Evolutionary conservation across 805 yeast species (phyloP), one percentile per base, ranked within the genome.

Genomic region (Candida rishiriensis): DNA sequence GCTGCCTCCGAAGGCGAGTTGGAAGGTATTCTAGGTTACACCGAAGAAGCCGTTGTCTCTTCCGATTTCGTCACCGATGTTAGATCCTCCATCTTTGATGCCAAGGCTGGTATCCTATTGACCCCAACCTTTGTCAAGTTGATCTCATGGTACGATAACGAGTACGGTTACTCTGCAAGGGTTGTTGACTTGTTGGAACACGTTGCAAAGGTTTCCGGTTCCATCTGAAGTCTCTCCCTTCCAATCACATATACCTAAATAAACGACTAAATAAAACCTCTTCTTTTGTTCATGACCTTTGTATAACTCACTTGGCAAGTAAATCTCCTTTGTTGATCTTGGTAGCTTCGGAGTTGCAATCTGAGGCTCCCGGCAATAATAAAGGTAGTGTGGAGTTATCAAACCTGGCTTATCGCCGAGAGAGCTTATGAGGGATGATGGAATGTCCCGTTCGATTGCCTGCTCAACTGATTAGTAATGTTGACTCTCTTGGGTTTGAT

Each of bases 101-200:
- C 91, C 59, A 79, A 78, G 76, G 96, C 96, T 54, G 95, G 96
- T 76, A 85, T 88, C 72, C 76, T 81, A 65, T 76, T 88, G 65
- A 83, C 88, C 70, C 88, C 88, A 68, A 81, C 83, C 63, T 88
- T 88, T 71, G 93, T 87, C 73, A 88, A 88, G 82, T 79, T 88
- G 66, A 76, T 88, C 72, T 79, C 95, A 50, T 88, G 96, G 96
- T 88, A 88, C 81, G 96, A 88, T 72, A 88, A 88, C 75, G 96
- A 88, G 78, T 88, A 70, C 77, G 96, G 96, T 70, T 88, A 88
- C 86, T 85, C 95, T 62, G 85, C 93, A 74, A 88, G 96, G 79
- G 96, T 88, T 59, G 95, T 88, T 58, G 96, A 88, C 78, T 76
- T 88, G 66, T 72, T 88, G 62, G 81, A 84, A 72, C 83, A 79